Evolutionary conservation across 1,284 basidiomycete genomes (phyloP).

Genomic region (Hypsizygus ulmarius): DNA sequence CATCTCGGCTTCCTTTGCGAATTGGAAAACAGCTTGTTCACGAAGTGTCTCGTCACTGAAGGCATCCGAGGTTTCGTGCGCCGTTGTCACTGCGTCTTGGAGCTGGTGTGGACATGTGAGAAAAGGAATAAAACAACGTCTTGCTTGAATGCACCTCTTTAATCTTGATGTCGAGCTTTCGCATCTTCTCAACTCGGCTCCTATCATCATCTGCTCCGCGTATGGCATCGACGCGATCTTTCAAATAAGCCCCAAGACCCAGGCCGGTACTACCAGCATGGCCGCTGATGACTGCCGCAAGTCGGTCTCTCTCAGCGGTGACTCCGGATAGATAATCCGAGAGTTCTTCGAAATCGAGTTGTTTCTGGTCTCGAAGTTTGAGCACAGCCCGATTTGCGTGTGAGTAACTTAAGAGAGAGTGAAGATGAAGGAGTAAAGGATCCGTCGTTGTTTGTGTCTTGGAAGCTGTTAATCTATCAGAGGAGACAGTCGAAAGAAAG

Average conservation of each 20-base stretch:
- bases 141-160: constrained; percentile 68
- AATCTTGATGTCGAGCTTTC: constrained; percentile 89
- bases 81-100: constrained; percentile 92
- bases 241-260: constrained; percentile 89
- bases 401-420: constrained; percentile 87
- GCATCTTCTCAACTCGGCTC: constrained; percentile 89
- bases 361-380: constrained; percentile 96
- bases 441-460: constrained; percentile 86
- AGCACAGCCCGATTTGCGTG: constrained; percentile 88
- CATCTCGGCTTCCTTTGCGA: constrained; percentile 91
- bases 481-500: background rate
- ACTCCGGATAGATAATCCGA: constrained; percentile 93
- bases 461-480: constrained; percentile 8
- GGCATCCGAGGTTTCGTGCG: constrained; percentile 93
- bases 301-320: constrained; percentile 87
- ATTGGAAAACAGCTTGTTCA: constrained; percentile 89
- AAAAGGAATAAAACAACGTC: background rate
- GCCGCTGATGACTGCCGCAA: constrained; percentile 81
- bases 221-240: constrained; percentile 89
- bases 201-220: constrained; percentile 93
- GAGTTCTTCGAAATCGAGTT: constrained; percentile 97
- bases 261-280: constrained; percentile 78
- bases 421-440: constrained; percentile 85
- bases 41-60: constrained; percentile 93
- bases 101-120: constrained; percentile 51